Percentiles rank a stretch among this genome's conserved stretches.
phyloP scores from a whole-genome alignment of 805 yeast genomes.

The Myxozyma udenii region DNA sequence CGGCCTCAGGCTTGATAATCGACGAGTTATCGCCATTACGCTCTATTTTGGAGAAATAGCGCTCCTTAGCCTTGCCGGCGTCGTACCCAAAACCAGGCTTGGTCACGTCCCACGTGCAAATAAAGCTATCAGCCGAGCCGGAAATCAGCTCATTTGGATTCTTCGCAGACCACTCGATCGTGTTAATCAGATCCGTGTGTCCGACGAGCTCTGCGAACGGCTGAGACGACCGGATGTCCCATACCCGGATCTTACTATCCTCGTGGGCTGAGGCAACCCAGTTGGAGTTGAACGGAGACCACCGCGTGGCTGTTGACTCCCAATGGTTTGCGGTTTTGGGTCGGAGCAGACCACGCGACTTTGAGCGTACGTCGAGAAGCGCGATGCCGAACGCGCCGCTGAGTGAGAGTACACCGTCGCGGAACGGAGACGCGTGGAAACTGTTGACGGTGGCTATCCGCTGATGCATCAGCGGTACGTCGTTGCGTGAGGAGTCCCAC shows the following conservation, averaged over 20 bases:
- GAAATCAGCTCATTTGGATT: slow-evolving; percentile 49
- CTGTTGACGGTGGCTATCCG: slow-evolving; percentile 50
- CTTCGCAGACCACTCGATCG: slow-evolving; percentile 39
- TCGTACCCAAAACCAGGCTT: slow-evolving; percentile 13
- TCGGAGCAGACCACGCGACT: slow-evolving; percentile 45
- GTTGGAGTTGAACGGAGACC: slow-evolving; percentile 62
- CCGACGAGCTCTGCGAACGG: slow-evolving; percentile 55
- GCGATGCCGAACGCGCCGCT: slow-evolving; percentile 71
- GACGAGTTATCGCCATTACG: slow-evolving; percentile 8
- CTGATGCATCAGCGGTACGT: slow-evolving; percentile 56
- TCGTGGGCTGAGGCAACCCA: slow-evolving; percentile 62
- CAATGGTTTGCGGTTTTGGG: slow-evolving; percentile 42
- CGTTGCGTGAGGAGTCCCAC: slow-evolving; percentile 67
- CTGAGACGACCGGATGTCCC: slow-evolving; percentile 68
- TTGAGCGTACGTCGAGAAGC: slow-evolving; percentile 63
- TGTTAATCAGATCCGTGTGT: slow-evolving; percentile 53
- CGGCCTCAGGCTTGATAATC: slow-evolving; percentile 9
- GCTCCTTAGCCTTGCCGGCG: slow-evolving; percentile 18
- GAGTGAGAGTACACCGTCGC: slow-evolving; percentile 56
- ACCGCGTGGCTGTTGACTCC: slow-evolving; percentile 49
- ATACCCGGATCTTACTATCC: slow-evolving; percentile 56
- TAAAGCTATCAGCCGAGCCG: slow-evolving; percentile 62
- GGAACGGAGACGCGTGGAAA: slow-evolving; percentile 48
- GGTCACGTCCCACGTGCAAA: slow-evolving; percentile 64
- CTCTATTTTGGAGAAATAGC: slow-evolving; percentile 17